Conservation (phyloP, 305 asterid genomes). For the Plantago rigida region DNA sequence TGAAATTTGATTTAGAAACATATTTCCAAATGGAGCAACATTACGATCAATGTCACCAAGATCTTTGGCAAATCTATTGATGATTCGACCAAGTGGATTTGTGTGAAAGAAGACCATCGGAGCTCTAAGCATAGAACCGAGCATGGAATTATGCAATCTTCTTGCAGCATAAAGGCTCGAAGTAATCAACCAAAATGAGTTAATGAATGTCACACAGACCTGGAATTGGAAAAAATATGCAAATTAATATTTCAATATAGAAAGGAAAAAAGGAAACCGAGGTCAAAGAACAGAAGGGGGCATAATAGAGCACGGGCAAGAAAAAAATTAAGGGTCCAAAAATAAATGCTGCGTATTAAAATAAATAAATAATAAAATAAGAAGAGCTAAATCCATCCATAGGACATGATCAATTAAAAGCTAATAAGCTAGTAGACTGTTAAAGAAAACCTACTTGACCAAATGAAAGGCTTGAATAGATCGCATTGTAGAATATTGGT, state of each 20-base stretch:
- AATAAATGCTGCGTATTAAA: neutral
- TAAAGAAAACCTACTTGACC: slow-evolving; percentile 61
- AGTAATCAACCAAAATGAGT: slow-evolving; percentile 85
- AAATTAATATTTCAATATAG: slow-evolving; percentile 12
- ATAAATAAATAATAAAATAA: neutral
- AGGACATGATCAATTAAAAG: neutral
- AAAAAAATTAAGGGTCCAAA: too few species aligned
- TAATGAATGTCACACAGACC: slow-evolving; percentile 62
- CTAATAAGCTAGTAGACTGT: neutral
- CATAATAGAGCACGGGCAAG: too few species aligned
- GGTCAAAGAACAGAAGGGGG: slow-evolving; percentile 10
- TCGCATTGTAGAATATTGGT: slow-evolving; percentile 62
- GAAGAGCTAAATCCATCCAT: neutral
- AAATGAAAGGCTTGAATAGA: slow-evolving; percentile 65
- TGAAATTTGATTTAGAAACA: slow-evolving; percentile 67
- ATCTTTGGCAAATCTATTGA: slow-evolving; percentile 95
- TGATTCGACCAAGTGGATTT: slow-evolving; percentile 90
- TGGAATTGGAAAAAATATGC: slow-evolving; percentile 33
- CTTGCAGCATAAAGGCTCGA: slow-evolving; percentile 88
- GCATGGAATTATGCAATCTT: slow-evolving; percentile 70
- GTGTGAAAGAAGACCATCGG: slow-evolving; percentile 97
- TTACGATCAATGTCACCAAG: slow-evolving; percentile 80
- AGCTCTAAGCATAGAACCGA: slow-evolving; percentile 73
- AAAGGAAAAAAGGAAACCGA: slow-evolving; percentile 12
- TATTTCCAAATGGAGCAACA: slow-evolving; percentile 68